These are phyloP conservation scores for Nyssa sinensis DNA, from an alignment of 148 eudicot genomes.

Conservation along the genomic window DNA sequence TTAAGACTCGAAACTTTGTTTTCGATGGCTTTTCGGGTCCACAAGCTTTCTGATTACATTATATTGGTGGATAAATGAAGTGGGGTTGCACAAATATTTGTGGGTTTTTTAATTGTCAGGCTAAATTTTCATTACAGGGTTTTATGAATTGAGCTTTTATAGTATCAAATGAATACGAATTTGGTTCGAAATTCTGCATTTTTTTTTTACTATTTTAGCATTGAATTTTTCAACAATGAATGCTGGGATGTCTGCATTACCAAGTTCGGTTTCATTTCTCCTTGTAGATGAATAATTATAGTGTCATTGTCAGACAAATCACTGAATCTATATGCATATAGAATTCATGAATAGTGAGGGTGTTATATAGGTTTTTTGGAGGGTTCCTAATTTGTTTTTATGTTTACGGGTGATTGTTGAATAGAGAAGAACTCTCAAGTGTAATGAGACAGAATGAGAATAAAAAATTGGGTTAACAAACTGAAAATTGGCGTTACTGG, in stretches of 20 bases:
- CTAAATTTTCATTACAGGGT: not conserved
- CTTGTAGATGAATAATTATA: too few relatives aligned
- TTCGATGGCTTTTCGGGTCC: not conserved
- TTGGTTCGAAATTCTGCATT: not conserved
- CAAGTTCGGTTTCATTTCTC: not conserved
- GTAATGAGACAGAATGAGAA: slow-evolving; percentile 52
- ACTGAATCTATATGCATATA: not conserved
- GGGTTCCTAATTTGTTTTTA: not conserved
- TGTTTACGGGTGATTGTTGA: slow-evolving; percentile 10
- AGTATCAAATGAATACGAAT: not conserved
- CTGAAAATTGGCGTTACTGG: slow-evolving; percentile 22
- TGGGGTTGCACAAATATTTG: not conserved
- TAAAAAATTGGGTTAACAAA: slow-evolving; percentile 34
- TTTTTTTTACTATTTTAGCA: not conserved
- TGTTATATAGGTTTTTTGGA: not conserved
- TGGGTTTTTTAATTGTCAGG: not conserved
- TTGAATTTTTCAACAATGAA: too few relatives aligned
- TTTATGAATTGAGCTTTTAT: not conserved
- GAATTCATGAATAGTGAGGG: not conserved
- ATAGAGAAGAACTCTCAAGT: slow-evolving; percentile 13
- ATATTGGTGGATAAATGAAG: slow-evolving; percentile 1
- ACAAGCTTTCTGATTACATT: slow-evolving; percentile 4
- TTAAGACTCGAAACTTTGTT: not conserved
- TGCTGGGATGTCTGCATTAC: not conserved
- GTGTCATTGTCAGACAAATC: too few relatives aligned